A percentile compares a stretch with the other conserved stretches of the same genome.
Conservation (phyloP, 495 filamentous ascomycete species). For the Penicillium flavigenum region DNA sequence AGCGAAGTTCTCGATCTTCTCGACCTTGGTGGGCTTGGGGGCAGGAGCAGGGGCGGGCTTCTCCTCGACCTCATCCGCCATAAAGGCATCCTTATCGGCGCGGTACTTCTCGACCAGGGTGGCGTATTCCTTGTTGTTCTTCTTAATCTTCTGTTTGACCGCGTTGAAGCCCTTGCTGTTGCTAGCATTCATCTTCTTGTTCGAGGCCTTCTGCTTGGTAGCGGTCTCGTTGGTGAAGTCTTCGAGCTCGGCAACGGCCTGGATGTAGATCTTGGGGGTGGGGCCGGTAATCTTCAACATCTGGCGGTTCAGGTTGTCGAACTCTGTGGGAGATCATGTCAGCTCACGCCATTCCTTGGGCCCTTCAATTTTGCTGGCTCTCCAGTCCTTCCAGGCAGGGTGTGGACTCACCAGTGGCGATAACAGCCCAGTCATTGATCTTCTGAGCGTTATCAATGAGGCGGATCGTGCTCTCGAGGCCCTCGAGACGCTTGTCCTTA, state of each 20-base stretch:
- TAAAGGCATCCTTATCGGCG: constrained; percentile 78
- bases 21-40: constrained; percentile 43
- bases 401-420: constrained; percentile 71
- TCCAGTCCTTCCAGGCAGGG: constrained; percentile 2
- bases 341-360: constrained; percentile 16
- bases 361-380: constrained; percentile 10
- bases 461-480: constrained; percentile 83
- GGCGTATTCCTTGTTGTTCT: constrained; percentile 95
- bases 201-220: constrained; percentile 89
- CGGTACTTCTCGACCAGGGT: constrained; percentile 84
- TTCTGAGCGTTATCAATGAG: constrained; percentile 94
- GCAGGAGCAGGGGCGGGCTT: constrained; percentile 38
- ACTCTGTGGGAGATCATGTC: constrained; percentile 59
- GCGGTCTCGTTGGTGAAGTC: constrained; percentile 93
- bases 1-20: constrained; percentile 40
- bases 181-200: constrained; percentile 98
- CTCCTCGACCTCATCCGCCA: constrained; percentile 78
- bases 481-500: constrained; percentile 94
- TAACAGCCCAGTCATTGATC: constrained; percentile 95
- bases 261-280: constrained; percentile 86
- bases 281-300: constrained; percentile 74
- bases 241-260: constrained; percentile 89
- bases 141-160: constrained; percentile 95
- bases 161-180: constrained; percentile 92
- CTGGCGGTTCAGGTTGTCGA: constrained; percentile 95